phyloP scores from a whole-genome alignment of 495 filamentous ascomycete species.

The Gamarada debralockiae region DNA sequence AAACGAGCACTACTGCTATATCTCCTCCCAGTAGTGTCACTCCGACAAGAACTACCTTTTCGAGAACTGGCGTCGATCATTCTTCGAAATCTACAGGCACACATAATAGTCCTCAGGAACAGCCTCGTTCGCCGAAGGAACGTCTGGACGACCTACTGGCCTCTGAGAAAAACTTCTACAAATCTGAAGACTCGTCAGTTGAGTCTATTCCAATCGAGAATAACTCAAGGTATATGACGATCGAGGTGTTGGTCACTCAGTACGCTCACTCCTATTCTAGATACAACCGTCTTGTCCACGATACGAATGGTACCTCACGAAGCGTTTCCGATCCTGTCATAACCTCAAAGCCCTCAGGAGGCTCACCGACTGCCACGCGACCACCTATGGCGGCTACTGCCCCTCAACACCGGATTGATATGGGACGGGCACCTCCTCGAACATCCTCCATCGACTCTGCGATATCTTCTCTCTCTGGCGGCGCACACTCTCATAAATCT shows the following conservation, averaged over 20 bases:
- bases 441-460: slow-evolving; percentile 95
- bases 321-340: slow-evolving; percentile 28
- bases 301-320: slow-evolving; percentile 25
- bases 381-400: slow-evolving; percentile 24
- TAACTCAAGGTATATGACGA: slow-evolving; percentile 9
- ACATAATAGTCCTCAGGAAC: not conserved
- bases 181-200: slow-evolving; percentile 11
- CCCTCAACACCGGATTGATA: slow-evolving; percentile 21
- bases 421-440: slow-evolving; percentile 45
- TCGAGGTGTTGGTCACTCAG: not conserved
- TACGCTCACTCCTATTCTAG: slow-evolving; percentile 6
- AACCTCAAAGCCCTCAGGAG: slow-evolving; percentile 15
- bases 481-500: slow-evolving; percentile 55
- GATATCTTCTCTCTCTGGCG: slow-evolving; percentile 79
- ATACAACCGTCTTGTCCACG: slow-evolving; percentile 11
- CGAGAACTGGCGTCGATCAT: slow-evolving; percentile 13
- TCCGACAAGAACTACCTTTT: slow-evolving; percentile 24
- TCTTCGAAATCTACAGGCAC: slow-evolving; percentile 1
- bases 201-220: slow-evolving; percentile 11
- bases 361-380: slow-evolving; percentile 17
- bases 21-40: slow-evolving; percentile 21
- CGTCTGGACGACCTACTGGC: slow-evolving; percentile 28
- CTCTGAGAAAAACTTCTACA: slow-evolving; percentile 25
- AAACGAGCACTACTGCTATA: slow-evolving; percentile 24
- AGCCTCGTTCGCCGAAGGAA: slow-evolving; percentile 28